These are phyloP conservation scores for Canna indica DNA, from an alignment of 176 grass and related monocot genomes.

Conservation along the genomic window DNA sequence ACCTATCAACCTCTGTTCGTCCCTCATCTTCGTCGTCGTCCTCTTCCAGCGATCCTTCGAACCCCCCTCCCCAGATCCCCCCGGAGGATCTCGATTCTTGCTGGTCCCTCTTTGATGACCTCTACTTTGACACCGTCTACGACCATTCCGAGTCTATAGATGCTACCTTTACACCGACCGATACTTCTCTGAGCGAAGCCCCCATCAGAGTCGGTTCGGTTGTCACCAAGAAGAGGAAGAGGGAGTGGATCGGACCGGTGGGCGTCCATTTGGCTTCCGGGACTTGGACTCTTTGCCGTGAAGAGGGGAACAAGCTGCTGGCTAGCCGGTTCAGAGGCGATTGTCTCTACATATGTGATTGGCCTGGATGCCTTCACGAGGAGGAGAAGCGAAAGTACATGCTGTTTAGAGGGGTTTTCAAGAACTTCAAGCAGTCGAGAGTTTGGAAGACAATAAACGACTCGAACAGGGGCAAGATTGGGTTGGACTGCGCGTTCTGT, in stretches of 20 bases:
- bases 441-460: slow-evolving; percentile 67
- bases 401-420: slow-evolving; percentile 92
- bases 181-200: background rate
- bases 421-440: slow-evolving; percentile 61
- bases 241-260: slow-evolving; percentile 40
- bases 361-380: slow-evolving; percentile 74
- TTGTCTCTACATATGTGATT: slow-evolving; percentile 85
- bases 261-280: slow-evolving; percentile 66
- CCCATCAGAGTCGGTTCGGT: background rate
- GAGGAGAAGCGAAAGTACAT: slow-evolving; percentile 93
- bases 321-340: slow-evolving; percentile 80
- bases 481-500: slow-evolving; percentile 77
- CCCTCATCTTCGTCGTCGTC: background rate
- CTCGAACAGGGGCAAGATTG: slow-evolving; percentile 47
- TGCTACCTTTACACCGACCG: background rate
- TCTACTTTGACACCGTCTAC: slow-evolving; percentile 75
- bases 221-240: slow-evolving; percentile 21
- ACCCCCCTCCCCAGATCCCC: background rate
- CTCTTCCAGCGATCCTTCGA: background rate
- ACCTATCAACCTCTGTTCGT: slow-evolving; percentile 16
- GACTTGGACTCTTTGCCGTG: slow-evolving; percentile 62
- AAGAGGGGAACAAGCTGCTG: slow-evolving; percentile 81
- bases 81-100: background rate
- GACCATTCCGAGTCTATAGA: slow-evolving; percentile 46
- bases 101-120: slow-evolving; percentile 88